Base-by-base conservation (phyloP, 495 filamentous ascomycete species). In the Talaromyces nanjingensis region DNA sequence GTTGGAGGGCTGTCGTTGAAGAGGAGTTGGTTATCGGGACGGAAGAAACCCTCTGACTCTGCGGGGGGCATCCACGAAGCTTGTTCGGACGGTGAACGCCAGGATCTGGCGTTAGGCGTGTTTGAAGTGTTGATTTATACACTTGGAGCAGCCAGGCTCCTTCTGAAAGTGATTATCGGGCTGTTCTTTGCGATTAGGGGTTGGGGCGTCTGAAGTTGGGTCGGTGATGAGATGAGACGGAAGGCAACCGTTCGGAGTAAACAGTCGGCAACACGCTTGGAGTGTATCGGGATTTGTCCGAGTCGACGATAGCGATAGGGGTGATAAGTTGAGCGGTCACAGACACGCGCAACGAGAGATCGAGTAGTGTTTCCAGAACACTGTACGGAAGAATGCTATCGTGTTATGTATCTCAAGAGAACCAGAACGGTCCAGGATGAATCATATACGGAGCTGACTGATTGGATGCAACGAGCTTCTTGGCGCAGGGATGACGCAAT, bases 21-120 rank as follows among this genome's bases (percentile, higher is more conserved):
- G 45, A 72, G 63, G 33, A 72, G 76, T 71, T 65, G 77, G 70
- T 72, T 77, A 37, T 77, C 73, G 70, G 75, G 78, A 71, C 72
- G 73, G 69, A 74, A 76, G 57, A 72, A 62, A 68, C 79, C 76
- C 76, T 79, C 78, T 71, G 76, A 74, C 34, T 75, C 75, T 71
- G 74, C 77, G 71, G 77, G 77, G 73, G 73, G 76, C 78, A 81
- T 81, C 71, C 73, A 79, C 78, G 39, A 42, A 64, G 67, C 68
- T 54, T 34, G 57, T 53, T 58, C 27, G 49, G 27, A 62, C 60
- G 45, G 39, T 9, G 29, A 52, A 33, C 42, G 60, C 60, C 60
- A 42, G 60, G 24, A 20, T 52, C 18, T 62, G 39, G 39, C 45
- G 60, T 52, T 18, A 56, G 29, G 27, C 12, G n/a, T 33, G 12